Conservation (phyloP, 495 filamentous ascomycete genomes). For the Daldinia caldariorum region DNA sequence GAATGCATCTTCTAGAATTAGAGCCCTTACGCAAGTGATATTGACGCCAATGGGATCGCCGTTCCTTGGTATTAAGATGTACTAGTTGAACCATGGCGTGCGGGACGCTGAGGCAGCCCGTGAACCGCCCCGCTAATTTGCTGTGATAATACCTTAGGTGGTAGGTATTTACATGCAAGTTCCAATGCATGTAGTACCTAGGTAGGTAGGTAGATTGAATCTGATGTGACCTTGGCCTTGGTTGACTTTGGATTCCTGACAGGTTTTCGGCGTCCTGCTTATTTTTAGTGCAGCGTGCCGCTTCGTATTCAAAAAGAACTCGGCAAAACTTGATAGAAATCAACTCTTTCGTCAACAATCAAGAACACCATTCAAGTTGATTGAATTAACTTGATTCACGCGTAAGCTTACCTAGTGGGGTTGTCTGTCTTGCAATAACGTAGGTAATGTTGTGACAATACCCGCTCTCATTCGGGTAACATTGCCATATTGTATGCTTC, state of each 20-base stretch:
- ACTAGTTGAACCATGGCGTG: neutral
- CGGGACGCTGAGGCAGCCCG: neutral
- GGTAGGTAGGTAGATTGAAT: neutral
- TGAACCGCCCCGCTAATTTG: neutral
- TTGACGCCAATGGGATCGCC: neutral
- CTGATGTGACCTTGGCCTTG: conserved; percentile 1
- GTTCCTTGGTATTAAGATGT: neutral
- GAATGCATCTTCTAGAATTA: neutral
- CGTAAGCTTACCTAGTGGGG: neutral
- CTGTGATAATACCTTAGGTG: neutral
- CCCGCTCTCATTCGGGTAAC: neutral
- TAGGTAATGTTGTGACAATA: conserved; percentile 8
- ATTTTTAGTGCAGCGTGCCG: conserved; percentile 8
- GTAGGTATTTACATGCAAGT: no score
- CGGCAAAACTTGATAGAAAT: neutral
- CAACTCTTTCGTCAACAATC: neutral
- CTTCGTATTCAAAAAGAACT: neutral
- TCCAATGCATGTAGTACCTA: neutral
- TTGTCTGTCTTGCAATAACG: neutral
- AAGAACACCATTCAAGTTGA: neutral
- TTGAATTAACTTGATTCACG: neutral
- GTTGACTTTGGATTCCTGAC: neutral
- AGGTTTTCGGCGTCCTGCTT: conserved; percentile 3
- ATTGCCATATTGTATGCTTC: conserved; percentile 1
- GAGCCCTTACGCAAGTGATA: neutral